Percentiles rank a stretch among this genome's conserved stretches.
Conservation (phyloP, 805 yeast genomes). For the Nakazawaea peltata region DNA sequence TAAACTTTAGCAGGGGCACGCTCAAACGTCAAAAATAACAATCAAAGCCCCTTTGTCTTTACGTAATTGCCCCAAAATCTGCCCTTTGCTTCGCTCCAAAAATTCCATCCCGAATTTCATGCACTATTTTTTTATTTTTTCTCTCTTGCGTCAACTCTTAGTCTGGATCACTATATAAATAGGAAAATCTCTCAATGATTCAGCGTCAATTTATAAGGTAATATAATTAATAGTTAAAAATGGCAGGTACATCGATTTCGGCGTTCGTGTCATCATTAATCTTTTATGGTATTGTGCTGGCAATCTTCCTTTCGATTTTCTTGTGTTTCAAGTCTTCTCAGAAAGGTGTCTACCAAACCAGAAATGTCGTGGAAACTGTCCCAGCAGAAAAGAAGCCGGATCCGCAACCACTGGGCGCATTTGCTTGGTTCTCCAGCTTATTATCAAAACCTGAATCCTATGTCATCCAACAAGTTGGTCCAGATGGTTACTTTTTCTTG, state of each 20-base stretch:
- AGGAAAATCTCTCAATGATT: too few species aligned
- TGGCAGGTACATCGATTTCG: constrained; percentile 19
- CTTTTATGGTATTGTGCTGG: constrained; percentile 33
- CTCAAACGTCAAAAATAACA: too few species aligned
- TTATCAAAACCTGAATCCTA: constrained; percentile 50
- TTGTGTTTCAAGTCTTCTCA: constrained; percentile 33
- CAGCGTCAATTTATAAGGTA: too few species aligned
- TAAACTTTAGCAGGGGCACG: too few species aligned
- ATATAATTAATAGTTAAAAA: neutral
- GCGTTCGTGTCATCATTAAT: constrained; percentile 41
- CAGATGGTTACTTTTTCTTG: constrained; percentile 71
- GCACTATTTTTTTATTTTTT: too few species aligned
- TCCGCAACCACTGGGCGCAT: constrained; percentile 33
- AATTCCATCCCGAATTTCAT: too few species aligned
- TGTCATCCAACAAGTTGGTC: constrained; percentile 60
- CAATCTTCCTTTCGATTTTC: constrained; percentile 31
- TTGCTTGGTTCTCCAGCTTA: constrained; percentile 48
- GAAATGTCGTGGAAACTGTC: constrained; percentile 34
- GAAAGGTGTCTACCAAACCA: constrained; percentile 44
- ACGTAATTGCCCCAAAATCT: too few species aligned
- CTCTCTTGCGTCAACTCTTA: too few species aligned
- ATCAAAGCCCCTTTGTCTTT: too few species aligned
- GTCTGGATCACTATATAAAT: too few species aligned
- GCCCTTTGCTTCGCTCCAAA: too few species aligned
- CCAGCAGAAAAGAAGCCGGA: constrained; percentile 38